A percentile compares a stretch with the other conserved stretches of the same genome.
These are phyloP conservation scores for Avena insularis DNA, from an alignment of 176 grass and related monocot species.

Conservation along the genomic window DNA sequence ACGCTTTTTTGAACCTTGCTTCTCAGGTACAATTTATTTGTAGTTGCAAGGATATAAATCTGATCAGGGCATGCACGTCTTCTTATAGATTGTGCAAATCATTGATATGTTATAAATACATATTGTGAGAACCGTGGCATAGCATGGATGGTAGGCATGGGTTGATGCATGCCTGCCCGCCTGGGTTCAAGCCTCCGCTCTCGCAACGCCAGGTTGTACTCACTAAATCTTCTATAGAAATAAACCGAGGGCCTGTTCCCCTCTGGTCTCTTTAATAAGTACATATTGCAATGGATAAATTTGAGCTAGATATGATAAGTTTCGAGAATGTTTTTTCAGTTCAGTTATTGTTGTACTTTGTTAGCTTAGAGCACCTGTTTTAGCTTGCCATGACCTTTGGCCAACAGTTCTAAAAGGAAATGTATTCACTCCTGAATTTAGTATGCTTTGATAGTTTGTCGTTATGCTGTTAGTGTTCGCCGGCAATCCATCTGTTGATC, in stretches of 20 bases:
- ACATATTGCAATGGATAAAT: not conserved
- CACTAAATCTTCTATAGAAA: too few species aligned
- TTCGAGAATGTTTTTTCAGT: not conserved
- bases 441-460: not conserved
- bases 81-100: not conserved
- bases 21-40: not conserved
- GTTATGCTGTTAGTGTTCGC: not conserved
- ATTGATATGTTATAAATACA: not conserved
- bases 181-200: too few species aligned
- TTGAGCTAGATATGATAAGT: constrained; percentile 10
- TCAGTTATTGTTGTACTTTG: not conserved
- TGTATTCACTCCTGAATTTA: not conserved
- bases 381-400: not conserved
- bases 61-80: not conserved
- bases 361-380: constrained; percentile 11
- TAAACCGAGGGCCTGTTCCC: too few species aligned
- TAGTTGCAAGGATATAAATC: not conserved
- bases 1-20: too few species aligned
- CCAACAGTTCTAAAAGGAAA: constrained; percentile 22
- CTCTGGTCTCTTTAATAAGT: not conserved
- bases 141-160: too few species aligned
- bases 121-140: too few species aligned
- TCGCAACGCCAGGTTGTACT: too few species aligned
- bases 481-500: not conserved
- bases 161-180: too few species aligned